Base-by-base conservation (phyloP, 768 basidiomycete genomes). In the Pseudohyphozyma bogoriensis region DNA sequence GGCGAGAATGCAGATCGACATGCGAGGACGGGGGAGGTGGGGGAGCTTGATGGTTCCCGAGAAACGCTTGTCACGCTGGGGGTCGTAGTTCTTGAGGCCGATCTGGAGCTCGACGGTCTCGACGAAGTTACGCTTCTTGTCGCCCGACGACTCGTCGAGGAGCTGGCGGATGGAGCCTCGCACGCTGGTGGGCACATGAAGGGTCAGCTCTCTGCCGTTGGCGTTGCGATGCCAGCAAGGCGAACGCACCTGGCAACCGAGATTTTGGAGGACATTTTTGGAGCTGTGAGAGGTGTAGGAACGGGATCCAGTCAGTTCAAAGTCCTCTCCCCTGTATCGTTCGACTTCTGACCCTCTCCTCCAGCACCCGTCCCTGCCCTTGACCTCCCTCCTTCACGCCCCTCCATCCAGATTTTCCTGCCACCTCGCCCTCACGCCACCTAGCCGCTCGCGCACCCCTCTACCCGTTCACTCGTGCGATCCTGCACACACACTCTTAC, bases 41-140 rank as follows among this genome's bases (percentile, higher is more conserved):
- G 93, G 95, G 49, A 97, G 83, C 78, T 92, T 93, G 78, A 93
- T 89, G 53, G 90, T 95, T 72, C 90, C 90, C 67, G 89, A 92
- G 87, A 99, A 97, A 89, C 95, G 95, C 81, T 97, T 99, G 78
- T 99, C 95, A 67, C 95, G 81, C 83, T 97, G 95, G 70, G 95
- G 93, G 77, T 99, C 91, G 79, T 95, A 95, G 83, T 95, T 95
- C 81, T 93, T 95, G 73, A 95, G 82, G 69, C 91, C 91, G 70
- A 95, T 88, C 76, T 93, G 90, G 70, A 95, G 82, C 76, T 95
- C 91, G 51, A 63, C 56, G 59, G 91, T 95, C 81, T 93, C 90
- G 65, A 91, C 72, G 74, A 91, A 93, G 76, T 93, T 91, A 70
- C 90, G 84, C 77, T 82, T 86, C 78, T 87, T 86, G 76, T 90